Evolutionary conservation across 257 asterid species (phyloP).

Genomic region (Petrea volubilis): DNA sequence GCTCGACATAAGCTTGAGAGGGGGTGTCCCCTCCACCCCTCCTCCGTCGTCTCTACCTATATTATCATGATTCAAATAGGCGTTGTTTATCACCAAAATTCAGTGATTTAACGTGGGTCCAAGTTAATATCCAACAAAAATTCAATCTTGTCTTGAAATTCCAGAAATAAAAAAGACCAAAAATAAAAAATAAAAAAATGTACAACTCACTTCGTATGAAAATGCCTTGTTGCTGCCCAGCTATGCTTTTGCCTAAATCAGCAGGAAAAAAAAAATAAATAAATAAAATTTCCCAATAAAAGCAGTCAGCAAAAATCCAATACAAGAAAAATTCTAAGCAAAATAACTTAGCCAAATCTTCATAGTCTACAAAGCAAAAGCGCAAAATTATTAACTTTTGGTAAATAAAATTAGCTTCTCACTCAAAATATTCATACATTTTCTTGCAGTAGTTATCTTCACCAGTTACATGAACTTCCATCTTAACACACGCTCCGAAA

Average conservation of each 20-base stretch:
- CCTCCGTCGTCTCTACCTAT: too few species aligned
- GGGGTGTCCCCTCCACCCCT: too few species aligned
- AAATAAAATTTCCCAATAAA: background rate
- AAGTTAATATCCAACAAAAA: background rate
- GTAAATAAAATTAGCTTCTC: background rate
- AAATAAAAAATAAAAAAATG: too few species aligned
- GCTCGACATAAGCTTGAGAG: too few species aligned
- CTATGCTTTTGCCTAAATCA: conserved; percentile 22
- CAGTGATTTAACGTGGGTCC: too few species aligned
- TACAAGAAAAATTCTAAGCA: too few species aligned
- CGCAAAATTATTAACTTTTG: background rate
- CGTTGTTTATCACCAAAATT: too few species aligned
- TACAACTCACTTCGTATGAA: conserved; percentile 34
- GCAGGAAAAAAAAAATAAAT: background rate
- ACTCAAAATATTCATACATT: background rate
- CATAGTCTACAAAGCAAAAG: conserved; percentile 9
- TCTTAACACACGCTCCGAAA: background rate
- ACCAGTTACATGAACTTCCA: background rate
- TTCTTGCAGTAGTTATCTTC: conserved; percentile 6
- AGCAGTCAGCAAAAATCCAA: conserved; percentile 1
- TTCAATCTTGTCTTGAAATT: background rate
- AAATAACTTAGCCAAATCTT: background rate
- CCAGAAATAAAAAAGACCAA: background rate
- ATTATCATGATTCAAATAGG: too few species aligned
- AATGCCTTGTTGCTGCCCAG: conserved; percentile 15